Base-by-base conservation (phyloP, 106 monocot genomes). In the Agapanthus africanus region DNA sequence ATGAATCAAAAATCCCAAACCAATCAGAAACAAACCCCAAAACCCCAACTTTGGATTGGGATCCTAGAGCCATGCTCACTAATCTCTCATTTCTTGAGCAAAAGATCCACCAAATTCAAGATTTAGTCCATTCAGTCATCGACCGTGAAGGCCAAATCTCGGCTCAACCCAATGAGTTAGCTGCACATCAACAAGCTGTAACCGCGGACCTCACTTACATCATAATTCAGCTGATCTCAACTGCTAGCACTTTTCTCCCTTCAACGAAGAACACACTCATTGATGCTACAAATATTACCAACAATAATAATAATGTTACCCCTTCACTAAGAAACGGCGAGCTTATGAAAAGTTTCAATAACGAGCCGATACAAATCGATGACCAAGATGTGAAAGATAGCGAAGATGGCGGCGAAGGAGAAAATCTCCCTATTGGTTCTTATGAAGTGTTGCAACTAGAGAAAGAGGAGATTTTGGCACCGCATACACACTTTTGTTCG, bases 51-150 rank as follows among this genome's bases (percentile, higher is more conserved):
- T 16, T 66, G 27, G 75, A 79, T 73, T 92, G 91, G 88, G 86
- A 97, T 60, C 91, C 88, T 7, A 78, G 69, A 40, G 68, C 64
- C 21, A 84, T 97, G 69, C 71, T 97, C 38, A 80, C 50, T 44
- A 89, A 77, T 70, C 88, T 91, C 60, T 77, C 95, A 37, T 81
- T 97, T 46, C 84, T 97, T 50, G 95, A 97, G 76, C 95, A 97
- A 66, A 92, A 89, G 78, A 84, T 97, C 31, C 91, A 91, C 59
- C 76, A 91, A 63, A 84, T 91, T 65, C 83, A 91, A 46, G 86
- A 80, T 30, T 70, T 92, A 5, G 82, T 92, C 39, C 81, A 73
- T 22, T 81, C 86, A 13, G 74, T 88, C 59, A 80, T 74, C 25
- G 62, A 26, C 32, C 70, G 54, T 30, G 83, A 81, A 37, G 71